Percentiles rank a stretch among this genome's conserved stretches.
These are phyloP conservation scores for Primulina tabacum DNA, from an alignment of 257 asterid species.

Conservation along the genomic window DNA sequence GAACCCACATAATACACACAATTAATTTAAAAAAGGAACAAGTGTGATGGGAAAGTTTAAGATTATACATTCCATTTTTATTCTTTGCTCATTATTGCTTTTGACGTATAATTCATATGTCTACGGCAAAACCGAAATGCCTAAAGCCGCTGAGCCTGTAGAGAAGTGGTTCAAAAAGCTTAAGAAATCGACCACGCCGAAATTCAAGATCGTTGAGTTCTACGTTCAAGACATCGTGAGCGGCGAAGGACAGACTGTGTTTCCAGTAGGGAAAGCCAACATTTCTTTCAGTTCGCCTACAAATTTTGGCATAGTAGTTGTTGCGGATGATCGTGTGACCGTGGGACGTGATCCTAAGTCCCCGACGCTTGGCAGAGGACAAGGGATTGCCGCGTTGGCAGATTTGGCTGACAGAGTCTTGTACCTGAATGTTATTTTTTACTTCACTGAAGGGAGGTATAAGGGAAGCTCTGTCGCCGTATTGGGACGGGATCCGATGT, in stretches of 20 bases:
- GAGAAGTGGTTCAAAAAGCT: not conserved
- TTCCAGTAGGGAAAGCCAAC: not conserved
- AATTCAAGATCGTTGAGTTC: not conserved
- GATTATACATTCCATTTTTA: not conserved
- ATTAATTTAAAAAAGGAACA: too few species aligned
- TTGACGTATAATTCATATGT: not conserved
- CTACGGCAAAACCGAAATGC: not conserved
- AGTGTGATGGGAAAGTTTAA: not conserved
- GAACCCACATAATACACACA: not conserved
- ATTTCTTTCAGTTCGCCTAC: not conserved
- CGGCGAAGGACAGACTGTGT: not conserved
- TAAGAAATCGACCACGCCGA: not conserved
- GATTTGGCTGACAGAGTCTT: not conserved
- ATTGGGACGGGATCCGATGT: not conserved
- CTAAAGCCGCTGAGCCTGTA: not conserved
- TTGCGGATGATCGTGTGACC: not conserved
- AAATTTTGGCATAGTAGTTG: not conserved
- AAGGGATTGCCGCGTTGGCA: not conserved
- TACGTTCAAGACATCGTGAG: not conserved
- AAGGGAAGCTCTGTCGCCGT: not conserved
- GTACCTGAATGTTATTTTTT: not conserved
- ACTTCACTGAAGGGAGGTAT: not conserved
- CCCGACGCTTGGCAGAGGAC: not conserved
- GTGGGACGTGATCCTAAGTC: not conserved
- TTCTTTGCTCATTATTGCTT: not conserved